phyloP scores from a whole-genome alignment of 2,329 filamentous ascomycete species.

The Alternaria tenuissima region DNA sequence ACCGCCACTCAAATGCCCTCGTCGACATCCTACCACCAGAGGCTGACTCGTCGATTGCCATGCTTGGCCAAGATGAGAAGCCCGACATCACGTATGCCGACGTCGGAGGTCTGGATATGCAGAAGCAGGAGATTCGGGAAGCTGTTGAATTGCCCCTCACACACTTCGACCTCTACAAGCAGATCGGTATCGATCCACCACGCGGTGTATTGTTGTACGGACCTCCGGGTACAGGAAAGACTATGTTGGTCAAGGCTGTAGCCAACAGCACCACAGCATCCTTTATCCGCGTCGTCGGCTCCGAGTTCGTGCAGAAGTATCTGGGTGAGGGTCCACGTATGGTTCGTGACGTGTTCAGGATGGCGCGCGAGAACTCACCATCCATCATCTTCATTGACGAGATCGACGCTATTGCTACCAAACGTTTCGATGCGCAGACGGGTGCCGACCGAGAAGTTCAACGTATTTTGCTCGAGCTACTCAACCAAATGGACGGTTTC shows the following conservation, averaged over 20 bases:
- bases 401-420: constrained; percentile 98
- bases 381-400: constrained; percentile 99
- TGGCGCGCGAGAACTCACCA: constrained; percentile 97
- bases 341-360: constrained; percentile 98
- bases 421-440: constrained; percentile 98
- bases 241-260: constrained; percentile 97
- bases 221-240: constrained; percentile 94
- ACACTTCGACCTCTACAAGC: constrained; percentile 98
- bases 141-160: constrained; percentile 96
- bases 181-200: constrained; percentile 98
- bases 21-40: constrained; percentile 99
- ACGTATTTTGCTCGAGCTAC: constrained; percentile 93
- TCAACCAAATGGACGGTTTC: constrained; percentile 99
- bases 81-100: constrained; percentile 98
- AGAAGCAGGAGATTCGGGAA: constrained; percentile 99
- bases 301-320: constrained; percentile 99
- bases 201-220: constrained; percentile 96
- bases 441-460: constrained; percentile 98
- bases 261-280: constrained; percentile 98
- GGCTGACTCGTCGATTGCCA: constrained; percentile 97
- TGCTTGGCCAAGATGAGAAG: constrained; percentile 96
- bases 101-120: constrained; percentile 97
- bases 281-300: constrained; percentile 97
- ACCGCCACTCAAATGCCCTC: constrained; percentile 97
- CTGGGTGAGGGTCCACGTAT: constrained; percentile 96